Base-by-base conservation (phyloP, 768 basidiomycete genomes). In the Boletus subparvulus region DNA sequence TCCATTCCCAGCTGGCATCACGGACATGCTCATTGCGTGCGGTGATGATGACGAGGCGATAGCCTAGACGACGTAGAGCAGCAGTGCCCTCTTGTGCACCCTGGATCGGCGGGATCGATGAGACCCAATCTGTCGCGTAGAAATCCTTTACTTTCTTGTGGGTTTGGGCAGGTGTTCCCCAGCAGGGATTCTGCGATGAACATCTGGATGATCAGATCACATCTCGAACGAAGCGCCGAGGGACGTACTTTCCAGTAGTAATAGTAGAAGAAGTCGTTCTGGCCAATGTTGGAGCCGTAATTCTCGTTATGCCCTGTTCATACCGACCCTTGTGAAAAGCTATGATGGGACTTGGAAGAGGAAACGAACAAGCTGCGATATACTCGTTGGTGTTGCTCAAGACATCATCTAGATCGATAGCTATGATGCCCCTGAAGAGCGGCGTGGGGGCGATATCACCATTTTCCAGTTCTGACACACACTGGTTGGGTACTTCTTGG, bases 31-130 rank as follows among this genome's bases (percentile, higher is more conserved):
- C 73, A 26, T 77, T 75, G 60, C 91, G 76, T n/a, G 91, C 88
- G 10, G 91, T 93, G 47, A 93, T 82, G 59, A 92, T 82, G 52
- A 90, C 78, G 47, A 93, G 74, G 41, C 81, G 78, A 68, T 80
- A 90, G 3, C 90, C 90, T 73, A 87, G 72, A 48, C 80, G 74
- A 50, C 78, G 78, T 16, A 93, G 75, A 24, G 77, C 70, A 61
- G 78, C 70, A 37, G 83, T 67, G 19, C 82, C 86, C 59, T 88
- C 83, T 36, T 73, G 72, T 32, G 89, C 87, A 4, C 87, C 88
- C 7, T 78, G 75, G 30, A 90, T 78, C 16, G 85, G 85, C 3
- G 59, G 66, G 35, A 83, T 77, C 32, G 71, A 65, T 17, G 75
- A 69, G 40, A 87, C 76, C 49, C 73, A 70, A 52, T 79, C 73